phyloP scores from a whole-genome alignment of 768 basidiomycete species.

The Lyophyllum shimeji region DNA sequence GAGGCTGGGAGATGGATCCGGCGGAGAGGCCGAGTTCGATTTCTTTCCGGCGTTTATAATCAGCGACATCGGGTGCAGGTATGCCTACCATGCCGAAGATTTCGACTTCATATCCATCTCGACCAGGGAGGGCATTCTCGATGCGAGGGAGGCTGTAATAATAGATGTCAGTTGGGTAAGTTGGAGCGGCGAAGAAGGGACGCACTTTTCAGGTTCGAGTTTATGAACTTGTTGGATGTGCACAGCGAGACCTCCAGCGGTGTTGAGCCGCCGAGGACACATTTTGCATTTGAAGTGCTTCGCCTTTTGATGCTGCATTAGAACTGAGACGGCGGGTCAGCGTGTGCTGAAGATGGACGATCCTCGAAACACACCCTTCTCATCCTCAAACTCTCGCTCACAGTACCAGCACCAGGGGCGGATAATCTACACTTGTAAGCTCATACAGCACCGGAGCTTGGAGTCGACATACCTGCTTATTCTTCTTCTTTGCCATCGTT shows the following conservation, averaged over 20 bases:
- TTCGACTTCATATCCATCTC: conserved; percentile 97
- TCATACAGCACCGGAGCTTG: neutral
- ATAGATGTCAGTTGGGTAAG: neutral
- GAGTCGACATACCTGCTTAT: conserved; percentile 43
- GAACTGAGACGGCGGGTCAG: conserved; percentile 49
- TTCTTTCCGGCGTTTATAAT: conserved; percentile 95
- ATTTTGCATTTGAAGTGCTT: conserved; percentile 99
- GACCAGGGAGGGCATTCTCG: conserved; percentile 93
- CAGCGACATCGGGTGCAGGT: conserved; percentile 89
- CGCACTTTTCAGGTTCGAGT: conserved; percentile 91
- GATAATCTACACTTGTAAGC: conserved; percentile 52
- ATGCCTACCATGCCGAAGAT: conserved; percentile 99
- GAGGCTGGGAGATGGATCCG: conserved; percentile 80
- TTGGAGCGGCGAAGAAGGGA: conserved; percentile 7
- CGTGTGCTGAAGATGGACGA: neutral
- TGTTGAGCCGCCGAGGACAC: conserved; percentile 94
- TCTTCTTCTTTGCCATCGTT: conserved; percentile 60
- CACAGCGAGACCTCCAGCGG: conserved; percentile 95
- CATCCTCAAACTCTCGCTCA: conserved; percentile 99
- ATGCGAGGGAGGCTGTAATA: conserved; percentile 72
- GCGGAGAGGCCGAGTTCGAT: conserved; percentile 86
- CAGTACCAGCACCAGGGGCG: conserved; percentile 99
- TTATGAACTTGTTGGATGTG: conserved; percentile 99
- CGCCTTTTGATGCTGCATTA: conserved; percentile 99
- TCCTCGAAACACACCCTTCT: conserved; percentile 73